Evolutionary conservation across 495 filamentous ascomycete genomes (phyloP).

Genomic region (Penicillium chermesinum): DNA sequence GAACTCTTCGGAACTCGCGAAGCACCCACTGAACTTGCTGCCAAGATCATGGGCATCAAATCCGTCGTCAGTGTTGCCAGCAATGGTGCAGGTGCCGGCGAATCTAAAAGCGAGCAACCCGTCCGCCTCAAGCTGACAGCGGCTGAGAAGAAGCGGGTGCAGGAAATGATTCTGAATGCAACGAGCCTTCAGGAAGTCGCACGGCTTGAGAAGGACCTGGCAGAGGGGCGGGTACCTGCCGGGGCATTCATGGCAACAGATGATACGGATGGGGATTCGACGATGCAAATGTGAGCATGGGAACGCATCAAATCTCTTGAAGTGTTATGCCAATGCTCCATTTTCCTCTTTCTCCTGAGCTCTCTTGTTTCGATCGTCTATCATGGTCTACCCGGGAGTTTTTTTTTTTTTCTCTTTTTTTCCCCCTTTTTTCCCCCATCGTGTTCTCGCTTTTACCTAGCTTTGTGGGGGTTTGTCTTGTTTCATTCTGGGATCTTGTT

Average conservation of each 20-base stretch:
- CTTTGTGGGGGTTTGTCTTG: conserved; percentile 12
- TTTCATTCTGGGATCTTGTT: conserved; percentile 14
- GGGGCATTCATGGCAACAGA: conserved; percentile 48
- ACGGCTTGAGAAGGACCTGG: conserved; percentile 74
- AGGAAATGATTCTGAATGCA: conserved; percentile 73
- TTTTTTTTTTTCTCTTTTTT: conserved; percentile 14
- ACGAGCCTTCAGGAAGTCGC: conserved; percentile 83
- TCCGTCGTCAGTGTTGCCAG: conserved; percentile 68
- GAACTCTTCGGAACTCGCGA: conserved; percentile 77
- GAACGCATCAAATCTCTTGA: neutral
- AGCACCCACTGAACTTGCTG: conserved; percentile 74
- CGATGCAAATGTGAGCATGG: conserved; percentile 32
- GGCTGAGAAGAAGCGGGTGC: conserved; percentile 62
- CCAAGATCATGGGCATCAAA: conserved; percentile 85
- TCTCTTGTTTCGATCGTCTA: conserved; percentile 11
- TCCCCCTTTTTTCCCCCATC: too few relatives aligned
- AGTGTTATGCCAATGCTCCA: too few relatives aligned
- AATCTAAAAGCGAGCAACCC: conserved; percentile 54
- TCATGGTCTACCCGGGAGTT: too few relatives aligned
- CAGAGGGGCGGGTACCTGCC: conserved; percentile 76
- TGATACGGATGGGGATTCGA: conserved; percentile 29
- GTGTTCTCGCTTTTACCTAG: too few relatives aligned
- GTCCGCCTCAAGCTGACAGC: conserved; percentile 66
- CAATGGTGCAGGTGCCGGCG: conserved; percentile 31
- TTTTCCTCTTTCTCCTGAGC: neutral